Percentiles rank a stretch among this genome's conserved stretches.
phyloP scores from a whole-genome alignment of 495 filamentous ascomycete species.

The Antarctomyces pellizariae region DNA sequence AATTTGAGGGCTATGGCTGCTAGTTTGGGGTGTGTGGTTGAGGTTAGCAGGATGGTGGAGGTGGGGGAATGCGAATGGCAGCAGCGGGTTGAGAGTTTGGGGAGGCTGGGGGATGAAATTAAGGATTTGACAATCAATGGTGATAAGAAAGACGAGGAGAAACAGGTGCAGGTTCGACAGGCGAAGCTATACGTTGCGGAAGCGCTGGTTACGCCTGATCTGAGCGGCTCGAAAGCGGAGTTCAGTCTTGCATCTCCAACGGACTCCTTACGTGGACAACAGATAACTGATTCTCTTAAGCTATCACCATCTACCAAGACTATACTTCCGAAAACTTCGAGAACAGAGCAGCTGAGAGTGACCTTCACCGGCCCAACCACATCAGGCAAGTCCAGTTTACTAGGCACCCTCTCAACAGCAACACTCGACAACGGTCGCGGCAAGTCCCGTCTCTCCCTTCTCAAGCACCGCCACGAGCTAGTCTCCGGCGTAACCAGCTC shows the following conservation, averaged over 20 bases:
- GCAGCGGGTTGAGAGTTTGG: too few species aligned
- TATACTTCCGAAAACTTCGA: too few species aligned
- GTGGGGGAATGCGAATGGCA: slow-evolving; percentile 73
- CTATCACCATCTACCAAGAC: too few species aligned
- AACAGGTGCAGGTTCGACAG: slow-evolving; percentile 10
- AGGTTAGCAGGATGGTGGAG: slow-evolving; percentile 57
- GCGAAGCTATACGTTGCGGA: slow-evolving; percentile 74
- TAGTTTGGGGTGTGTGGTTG: slow-evolving; percentile 73
- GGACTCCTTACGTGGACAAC: too few species aligned
- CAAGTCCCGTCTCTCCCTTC: slow-evolving; percentile 59
- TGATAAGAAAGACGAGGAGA: background rate
- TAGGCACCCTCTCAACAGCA: slow-evolving; percentile 73
- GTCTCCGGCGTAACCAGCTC: slow-evolving; percentile 80
- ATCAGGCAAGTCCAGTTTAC: slow-evolving; percentile 80
- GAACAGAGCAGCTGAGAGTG: slow-evolving; percentile 62
- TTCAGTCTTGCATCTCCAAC: too few species aligned
- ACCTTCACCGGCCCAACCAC: slow-evolving; percentile 76
- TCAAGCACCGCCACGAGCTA: slow-evolving; percentile 91
- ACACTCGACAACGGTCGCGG: slow-evolving; percentile 82
- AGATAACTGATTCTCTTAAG: too few species aligned
- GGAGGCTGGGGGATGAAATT: too few species aligned
- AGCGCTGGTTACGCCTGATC: slow-evolving; percentile 45
- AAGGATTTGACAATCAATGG: too few species aligned
- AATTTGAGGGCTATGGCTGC: slow-evolving; percentile 76
- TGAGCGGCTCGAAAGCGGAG: slow-evolving; percentile 14